Evolutionary conservation across 768 basidiomycete species (phyloP).

Genomic region (Clitopilus passeckerianus): DNA sequence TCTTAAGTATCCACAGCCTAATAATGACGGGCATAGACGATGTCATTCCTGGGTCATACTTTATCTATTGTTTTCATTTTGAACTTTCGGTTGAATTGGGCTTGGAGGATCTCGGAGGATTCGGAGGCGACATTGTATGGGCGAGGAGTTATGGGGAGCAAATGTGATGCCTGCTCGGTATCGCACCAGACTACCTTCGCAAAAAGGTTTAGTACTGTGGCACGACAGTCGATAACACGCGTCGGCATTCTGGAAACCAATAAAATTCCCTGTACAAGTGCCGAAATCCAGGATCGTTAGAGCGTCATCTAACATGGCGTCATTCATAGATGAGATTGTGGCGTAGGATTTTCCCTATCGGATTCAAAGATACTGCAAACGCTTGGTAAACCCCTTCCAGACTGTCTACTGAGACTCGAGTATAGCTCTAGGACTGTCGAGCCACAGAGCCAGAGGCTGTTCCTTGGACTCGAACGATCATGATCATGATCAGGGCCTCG

Average conservation of each 20-base stretch:
- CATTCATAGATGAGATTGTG: background rate
- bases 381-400: too few species aligned
- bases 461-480: background rate
- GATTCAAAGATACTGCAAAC: too few species aligned
- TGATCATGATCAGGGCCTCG: background rate
- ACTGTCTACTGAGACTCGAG: background rate
- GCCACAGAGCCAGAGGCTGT: background rate
- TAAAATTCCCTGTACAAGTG: background rate
- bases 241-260: too few species aligned
- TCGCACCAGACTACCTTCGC: background rate
- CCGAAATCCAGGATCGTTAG: background rate
- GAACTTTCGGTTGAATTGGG: background rate
- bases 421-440: background rate
- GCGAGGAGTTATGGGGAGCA: background rate
- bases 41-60: background rate
- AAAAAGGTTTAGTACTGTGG: background rate
- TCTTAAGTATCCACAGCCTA: background rate
- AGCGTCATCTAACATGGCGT: background rate
- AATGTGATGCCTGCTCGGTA: background rate
- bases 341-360: too few species aligned
- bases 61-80: background rate
- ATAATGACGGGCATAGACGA: background rate
- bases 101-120: too few species aligned
- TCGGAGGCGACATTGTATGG: background rate
- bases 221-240: background rate